Conservation (phyloP, 768 basidiomycete species). For the Russula compacta region DNA sequence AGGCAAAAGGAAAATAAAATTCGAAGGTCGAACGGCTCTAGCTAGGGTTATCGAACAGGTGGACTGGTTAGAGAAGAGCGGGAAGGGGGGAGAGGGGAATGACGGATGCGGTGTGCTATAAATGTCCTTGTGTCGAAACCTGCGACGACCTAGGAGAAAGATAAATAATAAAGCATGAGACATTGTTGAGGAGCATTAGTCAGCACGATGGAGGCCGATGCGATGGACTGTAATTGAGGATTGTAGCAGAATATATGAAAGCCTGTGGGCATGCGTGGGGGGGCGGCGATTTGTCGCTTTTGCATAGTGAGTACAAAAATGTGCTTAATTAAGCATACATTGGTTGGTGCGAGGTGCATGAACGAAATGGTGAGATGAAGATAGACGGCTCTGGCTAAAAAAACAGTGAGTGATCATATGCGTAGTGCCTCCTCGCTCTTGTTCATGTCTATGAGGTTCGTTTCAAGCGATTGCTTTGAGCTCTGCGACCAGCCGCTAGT, state of each 20-base stretch:
- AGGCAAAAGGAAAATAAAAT: not conserved
- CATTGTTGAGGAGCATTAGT: not conserved
- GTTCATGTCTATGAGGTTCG: not conserved
- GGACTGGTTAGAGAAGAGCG: not conserved
- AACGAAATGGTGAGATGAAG: slow-evolving; percentile 1
- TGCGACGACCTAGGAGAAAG: slow-evolving; percentile 8
- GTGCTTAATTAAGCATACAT: slow-evolving; percentile 11
- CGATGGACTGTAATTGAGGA: not conserved
- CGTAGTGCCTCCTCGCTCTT: not conserved
- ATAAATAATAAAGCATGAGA: slow-evolving; percentile 7
- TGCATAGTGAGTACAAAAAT: slow-evolving; percentile 18
- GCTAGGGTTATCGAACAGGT: not conserved
- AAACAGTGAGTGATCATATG: slow-evolving; percentile 12
- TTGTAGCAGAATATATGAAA: slow-evolving; percentile 5
- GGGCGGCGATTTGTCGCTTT: slow-evolving; percentile 1
- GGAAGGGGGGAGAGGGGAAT: not conserved
- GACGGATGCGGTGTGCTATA: not conserved
- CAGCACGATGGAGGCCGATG: not conserved
- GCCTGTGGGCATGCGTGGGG: not conserved
- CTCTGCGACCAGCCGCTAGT: slow-evolving; percentile 18
- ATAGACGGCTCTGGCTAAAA: slow-evolving; percentile 11
- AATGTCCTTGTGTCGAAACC: slow-evolving; percentile 12
- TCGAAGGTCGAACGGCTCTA: not conserved
- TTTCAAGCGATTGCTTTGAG: slow-evolving; percentile 16
- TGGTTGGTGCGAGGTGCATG: not conserved